A percentile compares a stretch with the other conserved stretches of the same genome.
Conservation (phyloP, 345 rosid species). For the Tarenaya hassleriana region DNA sequence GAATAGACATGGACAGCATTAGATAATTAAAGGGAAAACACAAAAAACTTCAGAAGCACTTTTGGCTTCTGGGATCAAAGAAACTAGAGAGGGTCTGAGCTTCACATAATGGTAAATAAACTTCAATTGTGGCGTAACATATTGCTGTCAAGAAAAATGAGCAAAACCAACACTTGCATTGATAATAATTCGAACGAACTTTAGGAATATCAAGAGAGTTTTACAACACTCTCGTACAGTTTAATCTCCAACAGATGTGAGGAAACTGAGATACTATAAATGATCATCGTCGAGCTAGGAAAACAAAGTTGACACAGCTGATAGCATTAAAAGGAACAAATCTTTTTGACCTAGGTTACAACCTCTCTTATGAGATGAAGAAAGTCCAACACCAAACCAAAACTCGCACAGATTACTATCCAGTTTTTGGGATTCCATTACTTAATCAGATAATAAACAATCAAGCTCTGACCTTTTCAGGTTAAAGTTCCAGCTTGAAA, state of each 20-base stretch:
- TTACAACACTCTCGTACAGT: too few relatives aligned
- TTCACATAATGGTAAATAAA: too few relatives aligned
- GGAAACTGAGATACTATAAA: too few relatives aligned
- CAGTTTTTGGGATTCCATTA: slow-evolving; percentile 9
- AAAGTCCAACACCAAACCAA: slow-evolving; percentile 3
- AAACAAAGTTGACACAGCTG: too few relatives aligned
- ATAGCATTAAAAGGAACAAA: slow-evolving; percentile 35
- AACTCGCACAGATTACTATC: slow-evolving; percentile 6
- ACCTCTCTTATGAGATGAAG: background rate
- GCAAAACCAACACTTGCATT: too few relatives aligned
- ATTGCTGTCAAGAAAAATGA: too few relatives aligned
- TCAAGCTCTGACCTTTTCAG: background rate
- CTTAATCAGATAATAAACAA: slow-evolving; percentile 16
- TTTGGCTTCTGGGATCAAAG: background rate
- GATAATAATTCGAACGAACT: too few relatives aligned
- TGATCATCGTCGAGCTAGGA: too few relatives aligned
- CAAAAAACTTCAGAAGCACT: background rate
- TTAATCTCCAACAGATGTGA: too few relatives aligned
- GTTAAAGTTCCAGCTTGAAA: slow-evolving; percentile 12
- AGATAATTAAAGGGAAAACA: background rate
- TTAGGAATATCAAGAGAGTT: too few relatives aligned
- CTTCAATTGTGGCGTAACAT: too few relatives aligned
- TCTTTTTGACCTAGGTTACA: slow-evolving; percentile 61
- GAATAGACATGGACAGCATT: slow-evolving; percentile 19
- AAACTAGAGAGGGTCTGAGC: too few relatives aligned